phyloP scores from a whole-genome alignment of 2,329 filamentous ascomycete genomes.

The Xylariaceae sp. region DNA sequence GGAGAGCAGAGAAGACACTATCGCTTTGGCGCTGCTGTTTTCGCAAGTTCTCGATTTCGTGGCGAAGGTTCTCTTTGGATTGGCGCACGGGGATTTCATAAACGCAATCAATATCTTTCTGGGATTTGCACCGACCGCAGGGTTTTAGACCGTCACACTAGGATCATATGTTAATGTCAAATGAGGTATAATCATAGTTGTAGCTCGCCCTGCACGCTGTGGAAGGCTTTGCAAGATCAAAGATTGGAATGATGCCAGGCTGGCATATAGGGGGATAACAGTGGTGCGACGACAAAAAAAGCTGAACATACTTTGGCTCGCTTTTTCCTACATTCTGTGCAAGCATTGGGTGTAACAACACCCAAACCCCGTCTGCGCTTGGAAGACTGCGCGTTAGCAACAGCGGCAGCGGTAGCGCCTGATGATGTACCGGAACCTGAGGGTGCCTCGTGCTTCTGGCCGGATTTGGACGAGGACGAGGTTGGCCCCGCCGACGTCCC shows the following conservation, averaged over 20 bases:
- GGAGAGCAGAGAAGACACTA: slow-evolving; percentile 60
- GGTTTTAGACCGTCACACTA: slow-evolving; percentile 64
- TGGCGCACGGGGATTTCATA: slow-evolving; percentile 69
- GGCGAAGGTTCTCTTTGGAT: slow-evolving; percentile 66
- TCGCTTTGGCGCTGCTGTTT: slow-evolving; percentile 61
- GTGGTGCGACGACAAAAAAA: background rate
- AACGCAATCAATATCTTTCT: slow-evolving; percentile 61
- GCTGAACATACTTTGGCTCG: slow-evolving; percentile 59
- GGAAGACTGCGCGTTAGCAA: slow-evolving; percentile 44
- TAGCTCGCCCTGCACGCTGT: background rate
- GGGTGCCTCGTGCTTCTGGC: slow-evolving; percentile 36
- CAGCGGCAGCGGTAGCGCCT: slow-evolving; percentile 21
- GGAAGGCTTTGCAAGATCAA: too few species aligned
- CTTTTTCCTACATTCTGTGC: slow-evolving; percentile 67
- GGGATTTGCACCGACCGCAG: slow-evolving; percentile 60
- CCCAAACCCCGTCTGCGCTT: slow-evolving; percentile 62
- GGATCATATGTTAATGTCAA: slow-evolving; percentile 6
- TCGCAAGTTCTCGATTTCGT: slow-evolving; percentile 64
- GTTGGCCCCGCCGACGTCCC: slow-evolving; percentile 33
- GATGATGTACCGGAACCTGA: slow-evolving; percentile 22
- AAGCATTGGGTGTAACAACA: slow-evolving; percentile 64
- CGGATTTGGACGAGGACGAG: slow-evolving; percentile 32
- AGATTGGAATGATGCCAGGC: slow-evolving; percentile 3
- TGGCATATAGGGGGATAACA: background rate
- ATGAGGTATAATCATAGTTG: slow-evolving; percentile 33